phyloP scores from a whole-genome alignment of 1,139 yeast species.

The Geotrichum phurueaensis region DNA sequence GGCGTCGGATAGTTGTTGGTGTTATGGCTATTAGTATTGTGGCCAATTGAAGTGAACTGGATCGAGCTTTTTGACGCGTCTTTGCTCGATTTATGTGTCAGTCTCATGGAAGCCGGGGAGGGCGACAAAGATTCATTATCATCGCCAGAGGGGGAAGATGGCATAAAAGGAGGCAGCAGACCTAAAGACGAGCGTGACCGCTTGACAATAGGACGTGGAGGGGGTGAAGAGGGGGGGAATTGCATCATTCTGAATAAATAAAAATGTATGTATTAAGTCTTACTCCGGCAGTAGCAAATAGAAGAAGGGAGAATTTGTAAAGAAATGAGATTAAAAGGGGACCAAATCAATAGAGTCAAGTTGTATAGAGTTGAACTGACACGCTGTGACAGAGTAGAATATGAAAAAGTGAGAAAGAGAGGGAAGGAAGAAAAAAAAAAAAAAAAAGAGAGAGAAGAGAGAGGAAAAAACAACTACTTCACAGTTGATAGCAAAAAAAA shows the following conservation, averaged over 20 bases:
- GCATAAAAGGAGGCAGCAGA: slow-evolving; percentile 9
- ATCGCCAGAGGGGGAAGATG: slow-evolving; percentile 1
- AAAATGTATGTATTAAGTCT: neutral
- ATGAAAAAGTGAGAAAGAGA: neutral
- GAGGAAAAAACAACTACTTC: neutral
- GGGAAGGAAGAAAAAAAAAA: neutral
- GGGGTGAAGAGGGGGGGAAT: slow-evolving; percentile 22
- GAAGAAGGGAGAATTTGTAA: neutral
- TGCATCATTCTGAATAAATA: slow-evolving; percentile 1
- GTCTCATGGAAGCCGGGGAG: neutral
- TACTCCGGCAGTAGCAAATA: neutral
- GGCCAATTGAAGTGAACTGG: neutral
- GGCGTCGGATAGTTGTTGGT: neutral
- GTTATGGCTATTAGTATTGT: neutral
- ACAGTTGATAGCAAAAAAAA: neutral
- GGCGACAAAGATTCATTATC: neutral
- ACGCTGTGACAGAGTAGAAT: neutral
- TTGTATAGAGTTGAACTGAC: neutral
- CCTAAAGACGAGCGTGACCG: neutral
- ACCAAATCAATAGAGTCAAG: neutral
- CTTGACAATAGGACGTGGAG: slow-evolving; percentile 1
- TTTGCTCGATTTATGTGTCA: neutral
- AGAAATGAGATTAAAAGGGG: neutral
- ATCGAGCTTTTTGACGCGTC: neutral
- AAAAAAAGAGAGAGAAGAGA: neutral